Base-by-base conservation (phyloP, 2,329 filamentous ascomycete genomes). In the Colletotrichum incanum region DNA sequence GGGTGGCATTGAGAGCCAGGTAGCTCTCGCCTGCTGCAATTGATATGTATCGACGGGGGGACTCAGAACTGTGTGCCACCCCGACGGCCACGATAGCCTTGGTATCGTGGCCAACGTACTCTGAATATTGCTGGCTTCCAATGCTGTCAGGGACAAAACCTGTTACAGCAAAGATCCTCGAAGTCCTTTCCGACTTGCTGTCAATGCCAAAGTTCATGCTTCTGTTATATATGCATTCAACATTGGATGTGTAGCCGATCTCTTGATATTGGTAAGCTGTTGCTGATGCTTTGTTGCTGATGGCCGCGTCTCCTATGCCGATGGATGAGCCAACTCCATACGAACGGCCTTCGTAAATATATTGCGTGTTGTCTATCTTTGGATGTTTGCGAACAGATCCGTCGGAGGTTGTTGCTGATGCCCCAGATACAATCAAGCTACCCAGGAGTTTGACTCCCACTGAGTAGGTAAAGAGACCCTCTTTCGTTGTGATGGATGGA, bases 161-260 rank as follows among this genome's bases (percentile, higher is more conserved):
- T 39, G 37, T 31, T 6, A 67, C 64, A 3, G 50, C 23, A 54
- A 59, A 66, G 18, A 81, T 74, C 3, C 69, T 60, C 5, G 39
- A 12, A 14, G 39, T 16, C 43, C 43, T 49, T 18, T 26, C 11
- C 23, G 26, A 49, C 26, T 31, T 31, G 16, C 28, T 26, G 11
- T 11, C 58, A 5, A 81, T 74, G 8, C 58, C 58, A 60, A 82
- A 83, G 41, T 79, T 73, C 4, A 76, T 76, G 26, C 76, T 80
- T 11, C 59, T 39, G 73, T 84, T 84, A 73, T 83, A 82, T 26
- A 79, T 80, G 74, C 81, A 84, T 2, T 73, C 75, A 9, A 82
- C 80, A 14, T 77, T 75, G 20, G 79, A 61, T 20, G 75, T 37
- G 50, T 82, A 83, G n/a, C 82, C 81, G 34, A 73, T 37, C 65